Percentiles rank a stretch among this genome's conserved stretches.
Conservation (phyloP, 2,329 filamentous ascomycete genomes). For the Xylariaceae sp. region DNA sequence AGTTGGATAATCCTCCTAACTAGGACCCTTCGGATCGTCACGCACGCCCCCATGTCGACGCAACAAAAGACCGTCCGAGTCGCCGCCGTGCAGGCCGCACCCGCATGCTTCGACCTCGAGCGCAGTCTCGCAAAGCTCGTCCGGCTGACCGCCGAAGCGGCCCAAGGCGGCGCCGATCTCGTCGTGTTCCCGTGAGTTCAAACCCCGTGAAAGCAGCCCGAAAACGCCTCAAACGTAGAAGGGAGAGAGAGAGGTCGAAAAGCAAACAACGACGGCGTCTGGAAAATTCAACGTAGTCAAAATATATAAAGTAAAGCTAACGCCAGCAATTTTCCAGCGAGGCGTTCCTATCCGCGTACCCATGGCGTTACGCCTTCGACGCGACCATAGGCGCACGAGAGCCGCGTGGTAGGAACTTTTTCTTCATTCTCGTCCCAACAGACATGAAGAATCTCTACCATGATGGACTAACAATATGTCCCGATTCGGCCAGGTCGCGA, state of each 20-base stretch:
- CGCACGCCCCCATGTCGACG: slow-evolving; percentile 14
- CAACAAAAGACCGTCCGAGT: slow-evolving; percentile 31
- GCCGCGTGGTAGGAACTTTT: slow-evolving; percentile 30
- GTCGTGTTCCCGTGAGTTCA: slow-evolving; percentile 38
- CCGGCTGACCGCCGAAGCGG: slow-evolving; percentile 34
- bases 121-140: slow-evolving; percentile 35
- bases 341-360: slow-evolving; percentile 39
- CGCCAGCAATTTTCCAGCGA: slow-evolving; percentile 26
- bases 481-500: slow-evolving; percentile 30
- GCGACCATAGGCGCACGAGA: slow-evolving; percentile 39
- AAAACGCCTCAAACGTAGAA: background rate
- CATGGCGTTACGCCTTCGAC: slow-evolving; percentile 40
- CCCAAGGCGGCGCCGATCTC: slow-evolving; percentile 34
- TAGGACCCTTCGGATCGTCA: background rate
- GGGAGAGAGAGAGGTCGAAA: background rate
- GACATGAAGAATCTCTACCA: background rate
- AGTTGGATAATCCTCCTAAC: too few species aligned
- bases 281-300: too few species aligned
- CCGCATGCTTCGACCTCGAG: slow-evolving; percentile 36
- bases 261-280: background rate
- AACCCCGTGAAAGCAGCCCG: background rate
- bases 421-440: background rate
- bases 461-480: background rate
- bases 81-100: slow-evolving; percentile 38
- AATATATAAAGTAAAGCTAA: background rate